A percentile compares a stretch with the other conserved stretches of the same genome.
Conservation (phyloP, 2,329 filamentous ascomycete species). For the Juglanconis oblonga region DNA sequence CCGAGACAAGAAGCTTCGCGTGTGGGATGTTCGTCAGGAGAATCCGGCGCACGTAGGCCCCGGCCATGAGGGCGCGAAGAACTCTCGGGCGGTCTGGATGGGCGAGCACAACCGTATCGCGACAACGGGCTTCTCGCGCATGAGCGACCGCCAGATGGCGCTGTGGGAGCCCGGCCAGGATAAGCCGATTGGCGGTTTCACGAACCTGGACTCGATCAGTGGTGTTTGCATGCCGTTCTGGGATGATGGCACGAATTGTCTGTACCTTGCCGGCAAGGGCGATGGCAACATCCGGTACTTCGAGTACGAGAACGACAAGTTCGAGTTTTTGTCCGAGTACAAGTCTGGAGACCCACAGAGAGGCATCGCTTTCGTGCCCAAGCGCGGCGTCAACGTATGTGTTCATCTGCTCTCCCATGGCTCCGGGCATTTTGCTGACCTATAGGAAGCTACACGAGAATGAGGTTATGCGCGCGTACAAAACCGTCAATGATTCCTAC, state of each 20-base stretch:
- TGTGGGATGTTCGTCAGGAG: constrained; percentile 97
- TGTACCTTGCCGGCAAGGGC: constrained; percentile 96
- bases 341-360: constrained; percentile 95
- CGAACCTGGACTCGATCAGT: constrained; percentile 88
- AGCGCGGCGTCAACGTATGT: constrained; percentile 84
- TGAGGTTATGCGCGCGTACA: constrained; percentile 92
- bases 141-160: constrained; percentile 95
- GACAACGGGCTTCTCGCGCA: constrained; percentile 94
- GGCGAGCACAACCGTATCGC: constrained; percentile 95
- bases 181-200: constrained; percentile 87
- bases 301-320: constrained; percentile 98
- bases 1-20: constrained; percentile 94
- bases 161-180: constrained; percentile 89
- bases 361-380: constrained; percentile 90
- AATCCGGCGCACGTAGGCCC: constrained; percentile 77
- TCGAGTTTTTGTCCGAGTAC: constrained; percentile 95
- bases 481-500: constrained; percentile 91
- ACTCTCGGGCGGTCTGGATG: constrained; percentile 95
- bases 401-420: not conserved
- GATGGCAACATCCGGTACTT: constrained; percentile 99
- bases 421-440: constrained; percentile 18
- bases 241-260: constrained; percentile 88
- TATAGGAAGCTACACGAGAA: constrained; percentile 76
- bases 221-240: constrained; percentile 99
- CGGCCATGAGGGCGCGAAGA: constrained; percentile 92